Base-by-base conservation (phyloP, 139 green algal genomes). In the Chlorella sp. region DNA sequence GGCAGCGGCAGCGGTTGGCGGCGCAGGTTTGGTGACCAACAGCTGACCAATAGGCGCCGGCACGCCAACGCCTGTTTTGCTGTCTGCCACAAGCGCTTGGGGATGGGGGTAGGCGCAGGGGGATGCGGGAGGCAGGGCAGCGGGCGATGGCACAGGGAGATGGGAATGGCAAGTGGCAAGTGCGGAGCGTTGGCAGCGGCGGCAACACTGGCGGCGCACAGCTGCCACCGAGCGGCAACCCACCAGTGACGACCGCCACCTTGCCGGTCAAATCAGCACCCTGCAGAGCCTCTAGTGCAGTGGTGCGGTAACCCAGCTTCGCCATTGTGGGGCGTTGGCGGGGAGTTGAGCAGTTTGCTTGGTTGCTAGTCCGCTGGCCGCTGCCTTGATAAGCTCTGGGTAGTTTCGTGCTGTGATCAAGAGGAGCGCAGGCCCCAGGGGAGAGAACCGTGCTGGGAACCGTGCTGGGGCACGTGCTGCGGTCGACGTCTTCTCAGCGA, bases 211-310 rank as follows among this genome's bases (percentile, higher is more conserved):
- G 22, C 15, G 83, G 37, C 28, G 48, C 48, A 5, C 48, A 57
- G 48, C 48, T 57, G 9, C 48, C 48, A 5, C 48, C 48, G 48
- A 57, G 48, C 48, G 48, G 48, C 48, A 57, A 57, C 48, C 9
- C 89, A 34, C 91, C 89, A 16, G 91, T 95, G 15, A 94, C 34
- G 0, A 95, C 36, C 0, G 87, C 84, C 5, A 61, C 71, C 48
- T 90, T 93, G 36, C 89, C 89, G 16, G 87, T 89, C 37, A 95
- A 76, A 48, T 94, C 91, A 19, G 39, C 80, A 0, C 88, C 91
- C 15, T 61, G 76, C 39, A 94, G 9, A 3, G 86, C 91, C 22
- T 95, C 39, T 7, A 89, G 26, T 19, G 91, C 92, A 1, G 91
- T 95, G 11, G 30, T 85, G 12, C 60, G 39, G 37, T 61, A 79